Evolutionary conservation across 2,329 filamentous ascomycete genomes (phyloP), one percentile per base, ranked within the genome.

Genomic region (Neonectria ditissima): DNA sequence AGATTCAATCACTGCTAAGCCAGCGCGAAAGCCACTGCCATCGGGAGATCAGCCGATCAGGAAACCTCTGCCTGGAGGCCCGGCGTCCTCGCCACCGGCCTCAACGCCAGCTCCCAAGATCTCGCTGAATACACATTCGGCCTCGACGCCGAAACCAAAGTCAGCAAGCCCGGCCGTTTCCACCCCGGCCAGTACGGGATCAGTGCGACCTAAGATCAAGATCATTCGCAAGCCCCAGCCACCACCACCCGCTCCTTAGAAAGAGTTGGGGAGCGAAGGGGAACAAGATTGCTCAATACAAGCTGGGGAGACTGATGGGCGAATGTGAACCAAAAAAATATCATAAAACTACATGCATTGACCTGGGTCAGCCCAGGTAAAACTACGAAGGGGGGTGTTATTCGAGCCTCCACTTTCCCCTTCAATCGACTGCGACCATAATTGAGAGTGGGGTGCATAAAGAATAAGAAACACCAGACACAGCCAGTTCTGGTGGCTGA

Each of bases 11-110:
- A 72, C 72, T 1, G 73, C 75, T 13, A 81, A 80, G 55, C 75
- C 78, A 8, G 71, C 72, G 13, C 72, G 79, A 34, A 80, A 80
- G 41, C 78, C 79, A 14, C 68, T 80, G 7, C 78, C 78, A 3
- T 67, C 67, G 3, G 76, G 75, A 5, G 76, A 77, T 2, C 61
- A 65, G 5, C 32, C 47, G 16, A 57, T 57, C 1, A 73, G 77
- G 34, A 79, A 74, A 52, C 77, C 78, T 5, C 48, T 80, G n/a
- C 78, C 78, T 7, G 72, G 74, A 9, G 69, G 73, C 18, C 58
- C 69, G 5, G 62, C 70, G 11, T 59, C 69, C 14, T 73, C 72
- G 6, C 69, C 75, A 1, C 70, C 69, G 18, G 34, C 60, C 6
- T 51, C 70, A 10, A 65, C 69, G n/a, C 55, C 69, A 8, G 71